Percentiles rank a stretch among this genome's conserved stretches.
These are phyloP conservation scores for Trapa incisa DNA, from an alignment of 345 rosid species.

Conservation along the genomic window DNA sequence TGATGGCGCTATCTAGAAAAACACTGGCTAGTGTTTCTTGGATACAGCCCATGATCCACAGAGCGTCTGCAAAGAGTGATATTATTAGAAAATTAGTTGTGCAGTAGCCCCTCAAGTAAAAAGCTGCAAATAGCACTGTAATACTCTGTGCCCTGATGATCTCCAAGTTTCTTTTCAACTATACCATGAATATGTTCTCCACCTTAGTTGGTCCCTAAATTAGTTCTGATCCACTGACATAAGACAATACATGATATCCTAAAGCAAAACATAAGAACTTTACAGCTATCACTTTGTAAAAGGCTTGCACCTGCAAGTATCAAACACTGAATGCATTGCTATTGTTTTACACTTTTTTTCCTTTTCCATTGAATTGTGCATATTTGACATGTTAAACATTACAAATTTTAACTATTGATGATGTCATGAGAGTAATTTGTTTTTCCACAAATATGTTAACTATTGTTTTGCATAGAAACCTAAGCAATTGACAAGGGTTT, in stretches of 20 bases:
- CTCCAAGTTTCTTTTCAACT: conserved; percentile 27
- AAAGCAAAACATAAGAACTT: neutral
- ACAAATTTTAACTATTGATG: too few relatives aligned
- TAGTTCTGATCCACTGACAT: neutral
- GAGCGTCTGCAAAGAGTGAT: conserved; percentile 18
- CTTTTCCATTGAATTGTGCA: too few relatives aligned
- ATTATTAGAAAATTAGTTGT: neutral
- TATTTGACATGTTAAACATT: too few relatives aligned
- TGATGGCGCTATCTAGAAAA: neutral
- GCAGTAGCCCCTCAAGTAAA: conserved; percentile 4
- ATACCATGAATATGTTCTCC: conserved; percentile 54
- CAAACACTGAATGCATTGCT: too few relatives aligned
- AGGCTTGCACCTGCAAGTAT: too few relatives aligned
- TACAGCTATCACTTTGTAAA: conserved; percentile 11
- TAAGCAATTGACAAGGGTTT: too few relatives aligned
- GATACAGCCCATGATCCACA: conserved; percentile 28
- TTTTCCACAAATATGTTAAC: too few relatives aligned
- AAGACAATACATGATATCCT: too few relatives aligned
- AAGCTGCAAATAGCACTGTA: conserved; percentile 22
- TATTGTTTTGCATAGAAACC: too few relatives aligned
- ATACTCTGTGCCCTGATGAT: conserved; percentile 23
- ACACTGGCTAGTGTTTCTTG: neutral
- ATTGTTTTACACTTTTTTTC: neutral
- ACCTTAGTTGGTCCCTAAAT: conserved; percentile 34
- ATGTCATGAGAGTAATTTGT: too few relatives aligned